phyloP scores from a whole-genome alignment of 1,284 basidiomycete species.

The Pterula multifida region DNA sequence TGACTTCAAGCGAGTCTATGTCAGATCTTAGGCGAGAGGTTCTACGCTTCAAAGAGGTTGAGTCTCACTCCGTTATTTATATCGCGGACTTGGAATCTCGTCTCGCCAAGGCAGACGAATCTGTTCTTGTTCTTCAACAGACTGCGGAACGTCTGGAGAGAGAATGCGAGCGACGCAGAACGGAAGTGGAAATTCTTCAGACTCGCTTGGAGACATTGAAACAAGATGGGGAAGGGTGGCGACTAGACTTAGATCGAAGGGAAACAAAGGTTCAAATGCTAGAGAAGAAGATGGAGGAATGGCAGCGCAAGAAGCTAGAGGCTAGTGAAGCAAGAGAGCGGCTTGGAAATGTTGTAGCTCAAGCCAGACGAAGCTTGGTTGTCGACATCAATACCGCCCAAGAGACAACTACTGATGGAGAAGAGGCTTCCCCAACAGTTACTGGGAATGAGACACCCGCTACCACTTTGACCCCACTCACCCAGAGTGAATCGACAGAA shows the following conservation, averaged over 20 bases:
- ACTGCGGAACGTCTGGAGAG: constrained; percentile 71
- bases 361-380: constrained; percentile 55
- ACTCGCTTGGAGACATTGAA: constrained; percentile 60
- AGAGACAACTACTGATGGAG: neutral
- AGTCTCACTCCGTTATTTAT: constrained; percentile 64
- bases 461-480: constrained; percentile 10
- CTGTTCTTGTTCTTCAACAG: constrained; percentile 51
- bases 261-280: constrained; percentile 67
- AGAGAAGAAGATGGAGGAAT: constrained; percentile 65
- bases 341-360: constrained; percentile 52
- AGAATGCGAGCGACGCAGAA: constrained; percentile 59
- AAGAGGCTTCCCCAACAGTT: neutral
- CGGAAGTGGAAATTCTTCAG: constrained; percentile 63
- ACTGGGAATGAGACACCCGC: constrained; percentile 7
- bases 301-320: constrained; percentile 57
- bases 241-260: constrained; percentile 70
- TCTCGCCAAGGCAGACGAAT: constrained; percentile 70
- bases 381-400: constrained; percentile 19
- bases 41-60: constrained; percentile 63
- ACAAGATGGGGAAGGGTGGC: constrained; percentile 61
- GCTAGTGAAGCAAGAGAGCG: constrained; percentile 53
- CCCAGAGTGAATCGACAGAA: constrained; percentile 26
- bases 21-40: constrained; percentile 80
- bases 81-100: constrained; percentile 85
- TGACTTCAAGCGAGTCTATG: constrained; percentile 67